phyloP scores from a whole-genome alignment of 371 early-diverging fungal species.

The Mortierella sp. region DNA sequence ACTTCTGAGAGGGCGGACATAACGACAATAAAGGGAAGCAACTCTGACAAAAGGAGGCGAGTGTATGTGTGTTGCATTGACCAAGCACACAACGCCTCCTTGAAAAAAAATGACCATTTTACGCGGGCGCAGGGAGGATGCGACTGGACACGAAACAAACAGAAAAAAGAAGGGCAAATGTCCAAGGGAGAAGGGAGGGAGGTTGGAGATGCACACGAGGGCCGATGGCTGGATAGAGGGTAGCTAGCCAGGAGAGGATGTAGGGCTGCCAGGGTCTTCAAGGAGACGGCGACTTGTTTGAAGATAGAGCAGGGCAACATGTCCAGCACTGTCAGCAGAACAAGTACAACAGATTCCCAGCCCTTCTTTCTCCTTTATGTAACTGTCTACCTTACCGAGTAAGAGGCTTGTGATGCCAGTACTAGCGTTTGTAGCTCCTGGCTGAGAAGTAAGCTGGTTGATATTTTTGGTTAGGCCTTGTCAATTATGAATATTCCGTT shows the following conservation, averaged over 20 bases:
- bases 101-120: neutral
- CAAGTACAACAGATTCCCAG: neutral
- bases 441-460: neutral
- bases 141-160: neutral
- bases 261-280: conserved; percentile 4
- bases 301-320: too few species aligned
- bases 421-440: too few species aligned
- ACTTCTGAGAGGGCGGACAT: neutral
- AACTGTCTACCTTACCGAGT: neutral
- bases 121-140: neutral
- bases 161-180: neutral
- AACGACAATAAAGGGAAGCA: conserved; percentile 11
- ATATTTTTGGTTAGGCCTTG: too few species aligned
- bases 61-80: neutral
- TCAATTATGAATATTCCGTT: too few species aligned
- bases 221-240: neutral
- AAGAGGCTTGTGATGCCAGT: neutral
- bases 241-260: neutral
- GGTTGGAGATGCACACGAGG: neutral
- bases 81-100: conserved; percentile 2
- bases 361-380: neutral
- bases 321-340: neutral
- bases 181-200: neutral
- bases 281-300: neutral
- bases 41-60: conserved; percentile 2